phyloP scores from a whole-genome alignment of 495 filamentous ascomycete species.

The Annulohypoxylon maeteangense region DNA sequence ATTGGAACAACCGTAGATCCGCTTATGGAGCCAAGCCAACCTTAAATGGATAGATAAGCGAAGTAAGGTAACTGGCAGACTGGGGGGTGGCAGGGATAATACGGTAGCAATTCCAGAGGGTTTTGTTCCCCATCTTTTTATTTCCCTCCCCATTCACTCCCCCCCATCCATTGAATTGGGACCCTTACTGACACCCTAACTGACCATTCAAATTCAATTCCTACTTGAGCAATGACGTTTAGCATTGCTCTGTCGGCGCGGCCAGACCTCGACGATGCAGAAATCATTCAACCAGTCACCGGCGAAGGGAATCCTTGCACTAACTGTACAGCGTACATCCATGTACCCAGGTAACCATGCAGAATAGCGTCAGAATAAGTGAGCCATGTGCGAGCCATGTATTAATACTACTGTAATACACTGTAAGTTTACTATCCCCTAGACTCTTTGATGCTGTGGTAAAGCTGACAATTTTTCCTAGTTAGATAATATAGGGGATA shows the following conservation, averaged over 20 bases:
- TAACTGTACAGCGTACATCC: not conserved
- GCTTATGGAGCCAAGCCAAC: not conserved
- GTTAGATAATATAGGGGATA: too few relatives aligned
- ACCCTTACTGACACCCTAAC: not conserved
- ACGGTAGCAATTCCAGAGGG: not conserved
- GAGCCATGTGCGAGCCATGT: too few relatives aligned
- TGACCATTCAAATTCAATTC: not conserved
- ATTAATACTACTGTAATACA: too few relatives aligned
- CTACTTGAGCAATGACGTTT: conserved; percentile 13
- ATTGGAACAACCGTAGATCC: not conserved
- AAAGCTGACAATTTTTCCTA: too few relatives aligned
- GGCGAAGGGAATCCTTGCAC: not conserved
- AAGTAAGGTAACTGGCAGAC: not conserved
- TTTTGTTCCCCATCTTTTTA: not conserved
- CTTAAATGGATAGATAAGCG: conserved; percentile 1
- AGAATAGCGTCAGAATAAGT: too few relatives aligned
- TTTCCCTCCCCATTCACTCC: not conserved
- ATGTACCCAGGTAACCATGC: too few relatives aligned
- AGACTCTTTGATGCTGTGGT: too few relatives aligned
- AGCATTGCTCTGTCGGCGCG: conserved; percentile 9
- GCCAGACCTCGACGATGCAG: conserved; percentile 12
- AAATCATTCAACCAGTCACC: conserved; percentile 21
- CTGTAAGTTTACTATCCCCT: too few relatives aligned
- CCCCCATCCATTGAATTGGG: conserved; percentile 10
- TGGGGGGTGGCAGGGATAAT: not conserved